Percentiles rank a stretch among this genome's conserved stretches.
These are phyloP conservation scores for Candida nanaspora DNA, from an alignment of 805 yeast species.

Conservation along the genomic window DNA sequence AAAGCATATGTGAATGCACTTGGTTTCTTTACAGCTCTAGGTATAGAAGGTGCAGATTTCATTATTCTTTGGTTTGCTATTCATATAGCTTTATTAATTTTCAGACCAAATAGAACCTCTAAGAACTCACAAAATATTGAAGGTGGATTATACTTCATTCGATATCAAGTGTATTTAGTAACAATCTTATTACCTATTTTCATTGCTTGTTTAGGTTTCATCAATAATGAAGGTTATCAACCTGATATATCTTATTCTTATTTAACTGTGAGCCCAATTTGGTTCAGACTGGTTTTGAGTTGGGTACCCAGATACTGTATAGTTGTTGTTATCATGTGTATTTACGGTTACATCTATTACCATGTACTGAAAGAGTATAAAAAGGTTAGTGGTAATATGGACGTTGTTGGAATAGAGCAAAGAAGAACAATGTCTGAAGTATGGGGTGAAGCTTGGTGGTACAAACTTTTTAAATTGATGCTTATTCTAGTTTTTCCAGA, in stretches of 20 bases:
- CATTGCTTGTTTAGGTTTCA: conserved; percentile 67
- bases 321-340: conserved; percentile 50
- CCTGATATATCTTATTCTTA: conserved; percentile 74
- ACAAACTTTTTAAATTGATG: conserved; percentile 18
- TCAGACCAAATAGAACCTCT: conserved; percentile 49
- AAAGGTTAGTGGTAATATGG: conserved; percentile 37
- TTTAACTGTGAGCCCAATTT: conserved; percentile 61
- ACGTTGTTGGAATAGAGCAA: conserved; percentile 8
- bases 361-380: conserved; percentile 62
- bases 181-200: conserved; percentile 57
- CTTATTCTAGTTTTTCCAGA: conserved; percentile 25
- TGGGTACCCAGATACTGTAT: conserved; percentile 80
- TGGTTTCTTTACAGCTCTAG: conserved; percentile 76
- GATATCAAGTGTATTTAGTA: conserved; percentile 50
- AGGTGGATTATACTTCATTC: conserved; percentile 63
- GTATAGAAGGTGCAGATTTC: conserved; percentile 81
- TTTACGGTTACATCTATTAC: conserved; percentile 65
- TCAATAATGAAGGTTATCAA: conserved; percentile 45
- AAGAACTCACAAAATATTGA: conserved; percentile 31
- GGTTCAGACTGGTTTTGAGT: conserved; percentile 67
- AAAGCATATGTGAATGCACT: conserved; percentile 49
- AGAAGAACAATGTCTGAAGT: conserved; percentile 12
- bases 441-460: conserved; percentile 24
- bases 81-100: conserved; percentile 71
- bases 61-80: conserved; percentile 78